Evolutionary conservation across 2,329 filamentous ascomycete species (phyloP).

Genomic region (Hymenoscyphus salicellus): DNA sequence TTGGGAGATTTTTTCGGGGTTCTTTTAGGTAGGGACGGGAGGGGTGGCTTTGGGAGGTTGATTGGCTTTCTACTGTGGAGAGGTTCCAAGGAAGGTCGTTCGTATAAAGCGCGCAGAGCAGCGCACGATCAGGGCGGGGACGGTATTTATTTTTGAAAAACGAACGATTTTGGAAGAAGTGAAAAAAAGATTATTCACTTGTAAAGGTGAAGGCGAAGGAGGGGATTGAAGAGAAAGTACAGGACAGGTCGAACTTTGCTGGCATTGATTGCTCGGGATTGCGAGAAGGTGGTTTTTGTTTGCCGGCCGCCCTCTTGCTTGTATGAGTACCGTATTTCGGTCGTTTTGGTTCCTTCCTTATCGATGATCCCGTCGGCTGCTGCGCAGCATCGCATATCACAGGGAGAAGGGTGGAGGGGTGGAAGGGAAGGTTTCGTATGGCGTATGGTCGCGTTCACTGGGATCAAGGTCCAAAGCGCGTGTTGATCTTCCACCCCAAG

Average conservation of each 20-base stretch:
- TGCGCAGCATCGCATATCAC: neutral
- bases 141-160: neutral
- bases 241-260: neutral
- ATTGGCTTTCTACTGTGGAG: constrained; percentile 1
- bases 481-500: neutral
- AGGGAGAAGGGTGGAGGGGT: neutral
- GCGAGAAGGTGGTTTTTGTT: neutral
- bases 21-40: neutral
- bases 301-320: no score
- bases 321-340: neutral
- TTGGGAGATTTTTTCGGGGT: neutral
- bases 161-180: neutral
- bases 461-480: constrained; percentile 2
- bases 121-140: neutral
- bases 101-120: neutral
- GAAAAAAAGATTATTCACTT: neutral
- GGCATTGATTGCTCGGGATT: neutral
- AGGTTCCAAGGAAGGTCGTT: neutral
- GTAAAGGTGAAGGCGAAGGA: neutral
- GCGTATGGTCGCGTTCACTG: neutral
- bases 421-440: neutral
- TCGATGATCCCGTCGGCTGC: constrained; percentile 2
- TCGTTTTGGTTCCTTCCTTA: neutral
- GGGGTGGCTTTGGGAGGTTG: neutral
- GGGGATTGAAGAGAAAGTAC: neutral